Evolutionary conservation across 2,329 filamentous ascomycete species (phyloP).

Genomic region (Fusarium nanum): DNA sequence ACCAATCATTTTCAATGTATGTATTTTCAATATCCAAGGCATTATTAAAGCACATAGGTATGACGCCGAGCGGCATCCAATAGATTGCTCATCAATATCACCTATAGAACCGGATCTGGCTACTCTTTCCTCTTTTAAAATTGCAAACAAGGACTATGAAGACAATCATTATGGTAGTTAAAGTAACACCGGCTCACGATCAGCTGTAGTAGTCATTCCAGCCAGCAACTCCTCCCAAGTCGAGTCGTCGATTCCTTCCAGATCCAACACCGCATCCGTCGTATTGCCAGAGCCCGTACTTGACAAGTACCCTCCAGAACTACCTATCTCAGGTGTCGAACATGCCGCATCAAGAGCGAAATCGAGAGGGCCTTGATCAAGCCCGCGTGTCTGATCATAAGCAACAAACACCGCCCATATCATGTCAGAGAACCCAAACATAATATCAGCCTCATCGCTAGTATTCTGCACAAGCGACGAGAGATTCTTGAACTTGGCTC

Average conservation of each 20-base stretch:
- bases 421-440: slow-evolving; percentile 9
- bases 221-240: slow-evolving; percentile 16
- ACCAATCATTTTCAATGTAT: not conserved
- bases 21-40: not conserved
- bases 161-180: not conserved
- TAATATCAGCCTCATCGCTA: not conserved
- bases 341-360: not conserved
- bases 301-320: slow-evolving; percentile 13
- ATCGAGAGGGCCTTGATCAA: not conserved
- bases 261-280: not conserved
- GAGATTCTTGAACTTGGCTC: slow-evolving; percentile 1
- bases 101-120: not conserved
- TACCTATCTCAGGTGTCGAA: not conserved
- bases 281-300: slow-evolving; percentile 3
- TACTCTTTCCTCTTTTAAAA: not conserved
- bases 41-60: not conserved
- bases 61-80: not conserved
- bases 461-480: not conserved
- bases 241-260: slow-evolving; percentile 4
- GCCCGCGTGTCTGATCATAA: not conserved
- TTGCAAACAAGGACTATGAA: not conserved
- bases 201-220: not conserved
- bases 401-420: slow-evolving; percentile 13
- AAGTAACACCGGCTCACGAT: not conserved
- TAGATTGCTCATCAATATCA: not conserved